These are phyloP conservation scores for Chalciporus piperatus DNA, from an alignment of 768 basidiomycete species.

Conservation along the genomic window DNA sequence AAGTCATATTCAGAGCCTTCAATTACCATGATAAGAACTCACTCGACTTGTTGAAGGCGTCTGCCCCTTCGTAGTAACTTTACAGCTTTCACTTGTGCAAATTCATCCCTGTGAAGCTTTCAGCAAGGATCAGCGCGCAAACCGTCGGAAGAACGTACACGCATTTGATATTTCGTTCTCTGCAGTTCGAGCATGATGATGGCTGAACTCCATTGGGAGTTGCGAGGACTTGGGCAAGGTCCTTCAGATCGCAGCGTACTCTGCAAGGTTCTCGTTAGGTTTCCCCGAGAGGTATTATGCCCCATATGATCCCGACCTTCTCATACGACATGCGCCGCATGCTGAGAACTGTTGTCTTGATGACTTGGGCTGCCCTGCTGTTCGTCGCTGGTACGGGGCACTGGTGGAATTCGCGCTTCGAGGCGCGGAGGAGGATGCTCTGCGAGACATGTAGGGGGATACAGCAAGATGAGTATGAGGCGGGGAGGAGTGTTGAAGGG, in stretches of 20 bases:
- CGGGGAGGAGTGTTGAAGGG: slow-evolving; percentile 25
- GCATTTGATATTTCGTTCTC: slow-evolving; percentile 87
- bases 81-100: slow-evolving; percentile 86
- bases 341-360: slow-evolving; percentile 87
- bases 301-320: slow-evolving; percentile 49
- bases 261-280: slow-evolving; percentile 35
- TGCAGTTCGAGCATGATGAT: slow-evolving; percentile 82
- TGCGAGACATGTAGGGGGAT: slow-evolving; percentile 53
- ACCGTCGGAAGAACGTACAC: slow-evolving; percentile 59
- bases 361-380: slow-evolving; percentile 66
- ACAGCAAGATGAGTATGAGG: slow-evolving; percentile 20
- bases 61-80: slow-evolving; percentile 79
- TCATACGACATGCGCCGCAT: slow-evolving; percentile 89
- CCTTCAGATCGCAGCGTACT: slow-evolving; percentile 93
- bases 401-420: slow-evolving; percentile 26
- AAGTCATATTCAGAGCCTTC: slow-evolving; percentile 3
- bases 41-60: slow-evolving; percentile 84
- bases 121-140: neutral
- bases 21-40: slow-evolving; percentile 30
- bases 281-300: neutral
- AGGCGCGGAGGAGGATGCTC: slow-evolving; percentile 39
- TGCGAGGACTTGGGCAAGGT: slow-evolving; percentile 58
- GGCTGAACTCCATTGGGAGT: slow-evolving; percentile 39
- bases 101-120: slow-evolving; percentile 67
- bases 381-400: slow-evolving; percentile 43